These are phyloP conservation scores for Tricholoma terreum DNA, from an alignment of 768 basidiomycete genomes.

Conservation along the genomic window DNA sequence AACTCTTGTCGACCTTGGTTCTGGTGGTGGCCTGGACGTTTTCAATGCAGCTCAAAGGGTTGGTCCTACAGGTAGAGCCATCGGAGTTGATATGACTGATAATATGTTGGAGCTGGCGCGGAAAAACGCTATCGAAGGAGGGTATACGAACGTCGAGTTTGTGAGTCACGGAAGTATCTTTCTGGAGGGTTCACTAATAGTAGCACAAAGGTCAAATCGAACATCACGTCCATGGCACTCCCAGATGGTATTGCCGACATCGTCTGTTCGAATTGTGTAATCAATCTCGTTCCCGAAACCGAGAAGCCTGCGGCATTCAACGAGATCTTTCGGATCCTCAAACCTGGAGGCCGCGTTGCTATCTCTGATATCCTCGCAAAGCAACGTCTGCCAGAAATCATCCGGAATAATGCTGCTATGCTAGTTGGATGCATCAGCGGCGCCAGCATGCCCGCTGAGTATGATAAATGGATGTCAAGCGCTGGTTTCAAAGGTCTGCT, in stretches of 20 bases:
- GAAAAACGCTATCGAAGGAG: not conserved
- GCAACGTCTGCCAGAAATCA: constrained; percentile 37
- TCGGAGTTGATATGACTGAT: constrained; percentile 40
- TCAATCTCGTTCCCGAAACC: constrained; percentile 44
- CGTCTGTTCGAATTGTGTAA: constrained; percentile 55
- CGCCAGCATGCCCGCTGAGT: constrained; percentile 39
- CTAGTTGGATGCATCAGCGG: constrained; percentile 48
- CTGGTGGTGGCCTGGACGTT: constrained; percentile 54
- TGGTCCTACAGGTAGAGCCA: constrained; percentile 45
- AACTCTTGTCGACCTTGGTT: constrained; percentile 53
- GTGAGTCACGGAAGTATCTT: not conserved
- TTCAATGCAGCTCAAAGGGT: constrained; percentile 50
- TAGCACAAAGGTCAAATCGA: not conserved
- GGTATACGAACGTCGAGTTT: not conserved
- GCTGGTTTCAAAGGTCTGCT: constrained; percentile 43
- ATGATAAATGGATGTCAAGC: constrained; percentile 31
- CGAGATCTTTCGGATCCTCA: constrained; percentile 49
- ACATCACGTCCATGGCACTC: constrained; percentile 28
- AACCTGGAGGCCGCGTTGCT: constrained; percentile 53
- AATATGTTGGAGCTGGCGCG: not conserved
- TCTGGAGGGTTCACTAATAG: not conserved
- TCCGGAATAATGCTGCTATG: constrained; percentile 38
- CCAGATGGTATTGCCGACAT: constrained; percentile 48
- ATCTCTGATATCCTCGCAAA: constrained; percentile 51
- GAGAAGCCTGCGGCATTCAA: constrained; percentile 42